These are phyloP conservation scores for Seminavis robusta DNA, from an alignment of 108 stramenopile species.

Conservation along the genomic window DNA sequence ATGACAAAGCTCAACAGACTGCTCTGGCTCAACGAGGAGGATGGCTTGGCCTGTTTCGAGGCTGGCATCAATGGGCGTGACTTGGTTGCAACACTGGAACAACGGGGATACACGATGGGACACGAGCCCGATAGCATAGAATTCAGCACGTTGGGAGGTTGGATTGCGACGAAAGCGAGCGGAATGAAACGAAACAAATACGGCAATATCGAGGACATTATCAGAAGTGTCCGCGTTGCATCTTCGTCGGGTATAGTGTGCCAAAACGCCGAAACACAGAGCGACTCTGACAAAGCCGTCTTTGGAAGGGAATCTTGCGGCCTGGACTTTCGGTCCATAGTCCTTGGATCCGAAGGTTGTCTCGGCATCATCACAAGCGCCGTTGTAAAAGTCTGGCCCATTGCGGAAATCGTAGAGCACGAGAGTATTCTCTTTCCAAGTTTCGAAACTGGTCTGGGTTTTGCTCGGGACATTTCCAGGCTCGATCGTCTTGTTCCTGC, in stretches of 20 bases:
- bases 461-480: conserved; percentile 62
- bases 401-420: conserved; percentile 58
- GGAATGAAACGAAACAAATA: conserved; percentile 95
- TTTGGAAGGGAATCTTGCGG: conserved; percentile 76
- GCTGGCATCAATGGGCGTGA: conserved; percentile 85
- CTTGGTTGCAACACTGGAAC: conserved; percentile 61
- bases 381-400: conserved; percentile 80
- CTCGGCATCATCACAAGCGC: conserved; percentile 88
- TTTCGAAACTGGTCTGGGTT: conserved; percentile 75
- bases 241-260: conserved; percentile 54
- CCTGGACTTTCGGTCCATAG: conserved; percentile 68
- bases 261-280: conserved; percentile 30
- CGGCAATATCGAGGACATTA: conserved; percentile 96
- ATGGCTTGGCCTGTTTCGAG: conserved; percentile 82
- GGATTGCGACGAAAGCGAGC: conserved; percentile 96
- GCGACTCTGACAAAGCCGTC: conserved; percentile 22
- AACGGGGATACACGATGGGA: conserved; percentile 86
- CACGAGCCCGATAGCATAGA: conserved; percentile 96
- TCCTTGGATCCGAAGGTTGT: conserved; percentile 92
- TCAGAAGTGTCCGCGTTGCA: conserved; percentile 73
- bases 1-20: conserved; percentile 83
- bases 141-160: conserved; percentile 95
- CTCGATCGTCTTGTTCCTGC: conserved; percentile 59
- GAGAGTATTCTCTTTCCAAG: conserved; percentile 73
- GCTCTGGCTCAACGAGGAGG: conserved; percentile 80